Evolutionary conservation across 2,329 filamentous ascomycete species (phyloP).

Genomic region (Pseudogymnoascus pannorum): DNA sequence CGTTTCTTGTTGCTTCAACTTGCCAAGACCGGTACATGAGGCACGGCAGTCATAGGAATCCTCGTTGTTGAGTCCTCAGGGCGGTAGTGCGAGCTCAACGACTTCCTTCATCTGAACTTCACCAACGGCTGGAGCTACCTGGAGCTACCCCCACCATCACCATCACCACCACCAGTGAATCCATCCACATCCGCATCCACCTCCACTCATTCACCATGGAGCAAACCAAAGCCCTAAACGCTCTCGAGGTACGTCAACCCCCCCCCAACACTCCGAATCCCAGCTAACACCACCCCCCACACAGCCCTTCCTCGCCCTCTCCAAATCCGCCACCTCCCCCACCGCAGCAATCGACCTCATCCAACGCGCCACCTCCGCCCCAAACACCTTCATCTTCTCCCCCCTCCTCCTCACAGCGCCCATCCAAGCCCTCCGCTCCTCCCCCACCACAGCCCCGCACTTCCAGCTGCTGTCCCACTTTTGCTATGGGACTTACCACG

Average conservation of each 20-base stretch:
- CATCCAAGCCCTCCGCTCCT: slow-evolving; percentile 62
- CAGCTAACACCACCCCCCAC: slow-evolving; percentile 34
- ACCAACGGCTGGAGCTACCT: background rate
- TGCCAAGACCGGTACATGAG: background rate
- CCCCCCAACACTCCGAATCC: background rate
- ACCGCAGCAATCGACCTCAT: slow-evolving; percentile 81
- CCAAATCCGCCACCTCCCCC: slow-evolving; percentile 76
- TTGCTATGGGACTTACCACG: slow-evolving; percentile 80
- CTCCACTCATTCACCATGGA: slow-evolving; percentile 56
- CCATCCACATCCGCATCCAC: slow-evolving; percentile 7
- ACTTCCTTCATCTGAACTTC: background rate
- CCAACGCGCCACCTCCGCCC: slow-evolving; percentile 77
- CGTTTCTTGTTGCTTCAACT: background rate
- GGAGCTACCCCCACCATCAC: slow-evolving; percentile 11
- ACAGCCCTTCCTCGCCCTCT: slow-evolving; percentile 83
- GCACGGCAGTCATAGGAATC: background rate
- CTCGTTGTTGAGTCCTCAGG: background rate
- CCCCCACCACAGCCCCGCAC: slow-evolving; percentile 56
- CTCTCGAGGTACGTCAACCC: slow-evolving; percentile 49
- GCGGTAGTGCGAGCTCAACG: background rate
- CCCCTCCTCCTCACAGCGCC: slow-evolving; percentile 80
- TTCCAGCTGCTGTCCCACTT: slow-evolving; percentile 78
- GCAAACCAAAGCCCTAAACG: slow-evolving; percentile 60
- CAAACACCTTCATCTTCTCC: slow-evolving; percentile 86
- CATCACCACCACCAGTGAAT: slow-evolving; percentile 16